Evolutionary conservation across 345 rosid species (phyloP), one percentile per base, ranked within the genome.

Genomic region (Orychophragmus violaceus): DNA sequence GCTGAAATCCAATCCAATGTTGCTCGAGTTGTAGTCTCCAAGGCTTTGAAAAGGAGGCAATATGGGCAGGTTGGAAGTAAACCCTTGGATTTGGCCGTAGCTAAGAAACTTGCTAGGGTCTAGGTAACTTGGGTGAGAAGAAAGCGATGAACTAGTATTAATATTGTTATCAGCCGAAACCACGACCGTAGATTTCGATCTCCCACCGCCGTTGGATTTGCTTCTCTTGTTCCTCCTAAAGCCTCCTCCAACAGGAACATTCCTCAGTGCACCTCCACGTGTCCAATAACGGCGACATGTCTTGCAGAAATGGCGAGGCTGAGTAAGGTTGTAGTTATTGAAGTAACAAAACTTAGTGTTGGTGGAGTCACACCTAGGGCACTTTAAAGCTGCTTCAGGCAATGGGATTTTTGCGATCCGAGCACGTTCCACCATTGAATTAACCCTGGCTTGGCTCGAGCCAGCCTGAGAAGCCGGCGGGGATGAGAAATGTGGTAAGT

Each of bases 261-360:
- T 87, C 65, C 96, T 78, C 16, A 89, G 78, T 44, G 91, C 84
- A 14, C 96, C 96, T 0, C 96, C 96, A 62, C 84, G 76, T 13
- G 96, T 89, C 96, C 96, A 89, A 71, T 89, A 89, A 12, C 93
- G 82, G 49, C 96, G 89, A 42, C 96, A 89, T 5, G 91, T 76
- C 62, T 89, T 89, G 76, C 96, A 87, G 59, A 89, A 87, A 82
- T 89, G 90, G 55, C 96, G 93, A 7, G 93, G 96, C 59, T 89
- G 96, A 13, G 90, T 74, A 50, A 89, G 85, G 82, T 75, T 89
- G 56, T 89, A 89, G 78, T 89, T 89, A 30, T 89, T 89, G 80
- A 78, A 88, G 82, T 89, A 89, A 62, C 96, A 89, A 60, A 89
- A 89, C 69, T 89, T 89, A 18, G 96, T 89, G 78, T 89, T 89